Evolutionary conservation across 768 basidiomycete genomes (phyloP), one percentile per base, ranked within the genome.

Genomic region (Chalciporus sphaerocephalus): DNA sequence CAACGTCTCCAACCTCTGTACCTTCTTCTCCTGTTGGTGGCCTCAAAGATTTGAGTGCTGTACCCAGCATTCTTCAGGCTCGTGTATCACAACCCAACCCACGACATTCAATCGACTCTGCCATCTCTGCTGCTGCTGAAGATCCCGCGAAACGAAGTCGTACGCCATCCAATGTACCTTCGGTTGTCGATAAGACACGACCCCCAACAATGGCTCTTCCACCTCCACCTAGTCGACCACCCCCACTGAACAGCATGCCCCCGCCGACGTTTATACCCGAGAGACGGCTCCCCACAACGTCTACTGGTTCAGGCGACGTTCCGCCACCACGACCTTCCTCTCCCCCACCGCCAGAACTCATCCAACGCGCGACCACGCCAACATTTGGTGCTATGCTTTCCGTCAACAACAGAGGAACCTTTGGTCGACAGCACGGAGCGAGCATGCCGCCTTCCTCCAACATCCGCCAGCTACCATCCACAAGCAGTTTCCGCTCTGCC

Each of bases 291-390:
- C 69, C 69, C 20, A 69, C 72, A 4, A 64, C 63, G 13, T 72
- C 76, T 7, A 67, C 66, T 45, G 63, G 72, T 17, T 71, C 76
- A 5, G 69, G 73, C 35, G 85, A 86, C 51, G 65, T 69, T 5
- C 87, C 87, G 10, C 93, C 94, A 0, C 85, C 89, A 22, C 75
- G 94, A 35, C 95, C 95, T 0, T 86, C 83, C 4, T 97, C 95
- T 0, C 94, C 95, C 2, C 94, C 93, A 5, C 95, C 93, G 15
- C 72, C 86, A 15, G 93, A 97, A 46, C 86, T 96, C 59, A 83
- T 96, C 50, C 85, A 91, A 58, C 87, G 94, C 12, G 92, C 94
- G 9, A 90, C 90, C 4, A 92, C 90, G 1, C 90, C 90, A 1
- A 85, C 85, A 6, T 82, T 88, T 54, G 85, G 86, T 2, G 68